Base-by-base conservation (phyloP, 495 filamentous ascomycete species). In the Penicillium chermesinum region DNA sequence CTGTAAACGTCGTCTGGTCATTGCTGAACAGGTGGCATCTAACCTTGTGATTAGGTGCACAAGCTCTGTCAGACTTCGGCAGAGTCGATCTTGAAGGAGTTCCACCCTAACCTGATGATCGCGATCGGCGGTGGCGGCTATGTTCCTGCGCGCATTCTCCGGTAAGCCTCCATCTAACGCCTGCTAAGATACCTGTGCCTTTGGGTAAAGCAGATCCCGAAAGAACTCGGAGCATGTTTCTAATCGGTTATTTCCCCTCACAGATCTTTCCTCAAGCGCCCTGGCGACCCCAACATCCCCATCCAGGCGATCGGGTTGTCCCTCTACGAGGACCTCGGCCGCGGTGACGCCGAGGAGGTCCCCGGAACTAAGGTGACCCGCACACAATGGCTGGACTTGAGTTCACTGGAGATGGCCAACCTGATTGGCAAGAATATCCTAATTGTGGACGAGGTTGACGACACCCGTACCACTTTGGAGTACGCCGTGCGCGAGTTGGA, bases 261-360 rank as follows among this genome's bases (percentile, higher is more conserved):
- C 48, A 83, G 79, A 39, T 97, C 93, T 9, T 99, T 97, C 75
- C 88, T 99, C 64, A 96, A 96, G 76, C 81, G 83, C 60, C 77
- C 87, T 42, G 88, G 86, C 50, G 81, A 78, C 54, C 78, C 89
- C 64, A 99, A 99, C 72, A 99, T 99, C 65, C 91, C 93, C 49
- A 99, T 99, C 69, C 93, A 99, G 78, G 93, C 93, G 27, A 99
- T 99, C 65, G 93, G 93, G 40, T 85, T 99, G 38, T 96, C 90
- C 18, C 84, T 99, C 42, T 99, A 99, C 74, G 93, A 99, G 71
- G 77, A 80, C 33, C 84, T 96, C 21, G 70, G 82, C 39, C 70
- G 71, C 41, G 70, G 74, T 19, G 77, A 78, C 48, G 70, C 74
- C 38, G 77, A 86, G 58, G 91, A 95, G 67, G 67, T 74, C 47